Conservation (phyloP, 225 moss, liverwort and hornwort species). For the Climacium dendroides region DNA sequence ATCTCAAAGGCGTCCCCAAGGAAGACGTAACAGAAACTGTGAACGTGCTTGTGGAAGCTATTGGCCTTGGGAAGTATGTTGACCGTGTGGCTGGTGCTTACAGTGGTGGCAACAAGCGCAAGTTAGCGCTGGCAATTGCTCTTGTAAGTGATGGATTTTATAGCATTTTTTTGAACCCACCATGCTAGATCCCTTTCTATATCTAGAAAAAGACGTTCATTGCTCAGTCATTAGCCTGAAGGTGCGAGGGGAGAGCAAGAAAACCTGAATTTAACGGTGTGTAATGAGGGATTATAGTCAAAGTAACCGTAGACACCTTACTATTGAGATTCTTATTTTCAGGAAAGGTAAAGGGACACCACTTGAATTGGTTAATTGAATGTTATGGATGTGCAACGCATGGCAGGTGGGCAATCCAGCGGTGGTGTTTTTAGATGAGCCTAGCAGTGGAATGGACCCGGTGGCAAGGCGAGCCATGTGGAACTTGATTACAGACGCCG, state of each 20-base stretch:
- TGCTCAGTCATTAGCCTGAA: background rate
- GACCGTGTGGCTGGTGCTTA: slow-evolving; percentile 72
- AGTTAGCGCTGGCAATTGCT: slow-evolving; percentile 83
- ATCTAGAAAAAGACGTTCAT: background rate
- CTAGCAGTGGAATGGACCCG: slow-evolving; percentile 97
- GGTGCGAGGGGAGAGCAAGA: background rate
- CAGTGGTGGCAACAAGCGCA: slow-evolving; percentile 96
- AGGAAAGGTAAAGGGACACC: background rate
- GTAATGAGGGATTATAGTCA: background rate
- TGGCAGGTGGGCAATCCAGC: slow-evolving; percentile 88
- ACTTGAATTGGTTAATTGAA: background rate
- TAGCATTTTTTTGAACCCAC: background rate
- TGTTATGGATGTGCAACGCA: background rate
- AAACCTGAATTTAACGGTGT: background rate
- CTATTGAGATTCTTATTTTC: background rate
- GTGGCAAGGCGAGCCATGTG: slow-evolving; percentile 91
- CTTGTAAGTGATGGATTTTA: slow-evolving; percentile 29
- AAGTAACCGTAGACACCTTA: background rate
- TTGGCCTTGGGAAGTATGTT: slow-evolving; percentile 72
- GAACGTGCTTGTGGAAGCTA: slow-evolving; percentile 51
- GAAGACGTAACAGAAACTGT: slow-evolving; percentile 39
- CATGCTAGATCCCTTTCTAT: too few relatives aligned
- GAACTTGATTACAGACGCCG: slow-evolving; percentile 78
- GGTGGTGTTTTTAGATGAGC: slow-evolving; percentile 91
- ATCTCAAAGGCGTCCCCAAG: slow-evolving; percentile 64